phyloP scores from a whole-genome alignment of 306 rosid genomes.

The Astragalus membranaceus region DNA sequence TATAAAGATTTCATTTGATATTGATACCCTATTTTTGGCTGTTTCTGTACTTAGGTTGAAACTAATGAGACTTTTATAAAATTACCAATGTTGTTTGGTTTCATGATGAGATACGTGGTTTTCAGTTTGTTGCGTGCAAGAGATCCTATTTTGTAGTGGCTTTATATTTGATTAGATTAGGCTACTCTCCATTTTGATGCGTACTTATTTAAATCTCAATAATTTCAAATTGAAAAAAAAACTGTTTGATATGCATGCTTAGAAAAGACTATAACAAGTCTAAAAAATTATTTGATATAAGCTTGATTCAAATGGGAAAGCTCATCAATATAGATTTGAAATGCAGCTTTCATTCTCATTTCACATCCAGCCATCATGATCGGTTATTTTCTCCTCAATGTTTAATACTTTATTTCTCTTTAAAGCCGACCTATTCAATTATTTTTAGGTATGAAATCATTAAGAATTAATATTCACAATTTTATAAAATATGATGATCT shows the following conservation, averaged over 20 bases:
- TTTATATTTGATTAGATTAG: slow-evolving; percentile 23
- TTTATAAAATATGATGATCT: background rate
- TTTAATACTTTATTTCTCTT: background rate
- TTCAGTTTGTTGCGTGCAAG: slow-evolving; percentile 35
- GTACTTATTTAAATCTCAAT: slow-evolving; percentile 14
- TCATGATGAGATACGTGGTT: too few species aligned
- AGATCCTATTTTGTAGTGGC: slow-evolving; percentile 6
- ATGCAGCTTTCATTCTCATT: background rate
- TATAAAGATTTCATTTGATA: background rate
- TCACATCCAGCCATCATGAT: background rate
- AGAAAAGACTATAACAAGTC: too few species aligned
- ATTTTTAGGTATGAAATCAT: slow-evolving; percentile 1
- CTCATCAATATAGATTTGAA: background rate
- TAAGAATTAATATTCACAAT: background rate
- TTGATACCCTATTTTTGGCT: background rate
- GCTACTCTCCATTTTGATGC: background rate
- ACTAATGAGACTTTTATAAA: background rate
- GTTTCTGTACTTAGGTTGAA: background rate
- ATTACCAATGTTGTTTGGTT: background rate
- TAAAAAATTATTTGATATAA: too few species aligned
- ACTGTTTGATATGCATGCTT: background rate
- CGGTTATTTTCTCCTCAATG: background rate
- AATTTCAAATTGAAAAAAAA: background rate
- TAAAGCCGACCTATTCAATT: slow-evolving; percentile 11
- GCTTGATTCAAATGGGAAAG: too few species aligned